Evolutionary conservation across 805 yeast species (phyloP).

Genomic region (Metschnikowia noctiluminum): DNA sequence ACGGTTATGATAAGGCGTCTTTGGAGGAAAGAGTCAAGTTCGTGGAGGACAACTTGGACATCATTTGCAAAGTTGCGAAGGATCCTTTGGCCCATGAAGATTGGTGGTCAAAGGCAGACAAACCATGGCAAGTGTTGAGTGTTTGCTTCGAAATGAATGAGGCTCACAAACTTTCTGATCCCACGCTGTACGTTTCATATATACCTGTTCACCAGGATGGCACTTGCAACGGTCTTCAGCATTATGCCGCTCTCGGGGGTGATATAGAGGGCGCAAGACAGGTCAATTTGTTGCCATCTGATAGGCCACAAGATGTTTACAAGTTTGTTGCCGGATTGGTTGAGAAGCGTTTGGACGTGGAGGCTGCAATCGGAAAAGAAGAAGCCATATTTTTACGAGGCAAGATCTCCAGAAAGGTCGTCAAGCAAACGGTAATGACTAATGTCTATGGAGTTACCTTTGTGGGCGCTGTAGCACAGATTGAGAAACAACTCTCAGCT

Average conservation of each 20-base stretch:
- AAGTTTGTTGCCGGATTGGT: conserved; percentile 66
- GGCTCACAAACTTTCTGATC: conserved; percentile 60
- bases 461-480: conserved; percentile 89
- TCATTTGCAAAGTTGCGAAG: conserved; percentile 54
- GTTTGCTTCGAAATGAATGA: conserved; percentile 63
- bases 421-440: conserved; percentile 97
- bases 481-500: conserved; percentile 69
- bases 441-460: conserved; percentile 96
- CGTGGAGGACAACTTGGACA: conserved; percentile 54
- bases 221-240: conserved; percentile 82
- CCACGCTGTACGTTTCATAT: conserved; percentile 61
- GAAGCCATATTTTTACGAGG: conserved; percentile 55
- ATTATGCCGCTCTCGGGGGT: conserved; percentile 85
- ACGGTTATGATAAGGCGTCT: conserved; percentile 73
- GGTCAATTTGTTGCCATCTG: conserved; percentile 70
- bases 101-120: conserved; percentile 75
- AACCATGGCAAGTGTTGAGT: conserved; percentile 80
- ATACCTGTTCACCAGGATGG: conserved; percentile 87
- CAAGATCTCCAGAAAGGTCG: conserved; percentile 77
- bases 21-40: conserved; percentile 59
- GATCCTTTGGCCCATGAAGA: conserved; percentile 56
- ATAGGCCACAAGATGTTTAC: conserved; percentile 75
- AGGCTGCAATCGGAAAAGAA: conserved; percentile 51
- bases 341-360: conserved; percentile 49
- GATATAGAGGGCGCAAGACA: conserved; percentile 79